Evolutionary conservation across 352 stramenopile genomes (phyloP).

Genomic region (Phytophthora vignae): DNA sequence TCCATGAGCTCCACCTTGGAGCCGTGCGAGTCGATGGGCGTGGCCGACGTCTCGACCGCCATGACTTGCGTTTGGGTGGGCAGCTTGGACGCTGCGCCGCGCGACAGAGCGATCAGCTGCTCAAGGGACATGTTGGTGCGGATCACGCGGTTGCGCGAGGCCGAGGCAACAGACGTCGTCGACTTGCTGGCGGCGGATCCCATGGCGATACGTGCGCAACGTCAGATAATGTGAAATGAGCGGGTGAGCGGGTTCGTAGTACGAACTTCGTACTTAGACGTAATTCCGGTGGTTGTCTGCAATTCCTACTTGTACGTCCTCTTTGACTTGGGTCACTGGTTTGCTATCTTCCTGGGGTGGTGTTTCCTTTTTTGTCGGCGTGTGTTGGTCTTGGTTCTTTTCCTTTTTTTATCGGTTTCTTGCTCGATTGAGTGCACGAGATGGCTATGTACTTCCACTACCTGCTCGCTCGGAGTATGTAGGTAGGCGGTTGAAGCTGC

Average conservation of each 20-base stretch:
- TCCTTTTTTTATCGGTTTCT: constrained; percentile 6
- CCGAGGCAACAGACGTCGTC: constrained; percentile 17
- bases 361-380: constrained; percentile 1
- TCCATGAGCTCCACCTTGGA: constrained; percentile 50
- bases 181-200: constrained; percentile 43
- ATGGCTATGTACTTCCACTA: constrained; percentile 4
- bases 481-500: neutral
- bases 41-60: constrained; percentile 36
- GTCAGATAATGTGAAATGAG: constrained; percentile 26
- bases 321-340: no score
- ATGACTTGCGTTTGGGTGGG: neutral
- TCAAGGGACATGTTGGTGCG: constrained; percentile 54
- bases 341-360: neutral
- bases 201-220: constrained; percentile 21
- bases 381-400: constrained; percentile 1
- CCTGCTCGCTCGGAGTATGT: constrained; percentile 8
- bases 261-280: constrained; percentile 36
- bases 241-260: neutral
- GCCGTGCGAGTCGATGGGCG: constrained; percentile 30
- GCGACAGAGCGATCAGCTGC: constrained; percentile 39
- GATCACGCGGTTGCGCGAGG: constrained; percentile 34
- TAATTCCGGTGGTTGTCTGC: constrained; percentile 24
- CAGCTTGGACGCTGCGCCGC: constrained; percentile 4
- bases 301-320: no score
- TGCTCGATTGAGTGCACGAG: constrained; percentile 8